Evolutionary conservation across 2,329 filamentous ascomycete genomes (phyloP).

Genomic region (Pseudogymnoascus sp.): DNA sequence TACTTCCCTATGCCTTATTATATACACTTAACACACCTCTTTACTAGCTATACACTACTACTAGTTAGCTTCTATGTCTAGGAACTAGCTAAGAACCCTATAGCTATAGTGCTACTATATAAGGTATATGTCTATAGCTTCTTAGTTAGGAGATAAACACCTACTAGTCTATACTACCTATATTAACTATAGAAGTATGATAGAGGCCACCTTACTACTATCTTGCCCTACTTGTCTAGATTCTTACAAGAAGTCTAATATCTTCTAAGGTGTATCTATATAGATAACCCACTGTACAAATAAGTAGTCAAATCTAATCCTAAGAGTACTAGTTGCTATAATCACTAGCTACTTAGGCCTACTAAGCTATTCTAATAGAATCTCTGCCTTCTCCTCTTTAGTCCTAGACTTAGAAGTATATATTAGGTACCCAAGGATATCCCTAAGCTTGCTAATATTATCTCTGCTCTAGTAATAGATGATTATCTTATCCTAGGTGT

Average conservation of each 20-base stretch:
- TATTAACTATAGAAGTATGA: constrained; percentile 8
- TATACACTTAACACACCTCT: constrained; percentile 3
- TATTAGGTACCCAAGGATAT: constrained; percentile 8
- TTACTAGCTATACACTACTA: constrained; percentile 11
- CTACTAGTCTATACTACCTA: constrained; percentile 1
- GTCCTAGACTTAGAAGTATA: constrained; percentile 9
- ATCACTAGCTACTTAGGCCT: constrained; percentile 9
- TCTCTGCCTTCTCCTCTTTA: constrained; percentile 12
- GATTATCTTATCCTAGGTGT: no score
- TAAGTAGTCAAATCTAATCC: constrained; percentile 12
- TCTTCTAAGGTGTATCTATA: not conserved
- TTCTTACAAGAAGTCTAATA: constrained; percentile 14
- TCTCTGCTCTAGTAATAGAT: no score
- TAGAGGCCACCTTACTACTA: constrained; percentile 10
- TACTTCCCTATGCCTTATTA: not conserved
- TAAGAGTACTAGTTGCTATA: constrained; percentile 11
- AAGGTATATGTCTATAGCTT: constrained; percentile 15
- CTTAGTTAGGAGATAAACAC: not conserved
- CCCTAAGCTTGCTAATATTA: constrained; percentile 7
- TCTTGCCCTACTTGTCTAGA: constrained; percentile 9
- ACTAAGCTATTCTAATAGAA: constrained; percentile 11
- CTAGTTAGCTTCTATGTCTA: constrained; percentile 13
- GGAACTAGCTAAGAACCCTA: constrained; percentile 15
- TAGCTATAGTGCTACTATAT: constrained; percentile 10
- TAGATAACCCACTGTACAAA: constrained; percentile 10